phyloP scores from a whole-genome alignment of 352 stramenopile species.

The Achlya hypogyna region DNA sequence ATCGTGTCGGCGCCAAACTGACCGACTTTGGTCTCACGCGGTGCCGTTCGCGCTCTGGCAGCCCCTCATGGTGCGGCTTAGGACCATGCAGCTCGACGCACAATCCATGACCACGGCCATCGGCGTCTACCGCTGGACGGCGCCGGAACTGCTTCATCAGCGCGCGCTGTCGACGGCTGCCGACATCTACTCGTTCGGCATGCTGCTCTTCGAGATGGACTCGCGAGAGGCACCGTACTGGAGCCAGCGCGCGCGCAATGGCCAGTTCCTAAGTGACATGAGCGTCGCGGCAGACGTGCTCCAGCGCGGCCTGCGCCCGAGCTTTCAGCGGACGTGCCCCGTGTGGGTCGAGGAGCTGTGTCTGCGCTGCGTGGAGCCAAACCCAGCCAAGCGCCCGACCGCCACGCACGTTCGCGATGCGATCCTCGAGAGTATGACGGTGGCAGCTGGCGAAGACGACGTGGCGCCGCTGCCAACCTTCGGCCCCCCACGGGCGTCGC shows the following conservation, averaged over 20 bases:
- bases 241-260: neutral
- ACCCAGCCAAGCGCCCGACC: neutral
- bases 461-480: neutral
- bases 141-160: slow-evolving; percentile 44
- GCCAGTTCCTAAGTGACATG: slow-evolving; percentile 5
- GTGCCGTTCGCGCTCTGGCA: slow-evolving; percentile 24
- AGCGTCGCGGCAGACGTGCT: slow-evolving; percentile 23
- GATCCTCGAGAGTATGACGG: slow-evolving; percentile 8
- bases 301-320: neutral
- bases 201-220: slow-evolving; percentile 77
- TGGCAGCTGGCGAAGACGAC: neutral
- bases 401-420: slow-evolving; percentile 48
- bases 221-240: slow-evolving; percentile 8
- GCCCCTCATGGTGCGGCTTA: neutral
- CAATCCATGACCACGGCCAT: slow-evolving; percentile 45
- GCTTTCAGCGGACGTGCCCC: slow-evolving; percentile 7
- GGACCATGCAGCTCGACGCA: neutral
- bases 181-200: slow-evolving; percentile 50
- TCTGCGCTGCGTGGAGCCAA: neutral
- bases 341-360: slow-evolving; percentile 10
- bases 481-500: neutral
- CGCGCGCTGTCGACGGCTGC: slow-evolving; percentile 49
- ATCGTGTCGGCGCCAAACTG: slow-evolving; percentile 50
- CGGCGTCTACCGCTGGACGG: slow-evolving; percentile 42
- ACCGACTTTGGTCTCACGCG: slow-evolving; percentile 63